phyloP scores from a whole-genome alignment of 2,329 filamentous ascomycete species.

The Seiridium cupressi region DNA sequence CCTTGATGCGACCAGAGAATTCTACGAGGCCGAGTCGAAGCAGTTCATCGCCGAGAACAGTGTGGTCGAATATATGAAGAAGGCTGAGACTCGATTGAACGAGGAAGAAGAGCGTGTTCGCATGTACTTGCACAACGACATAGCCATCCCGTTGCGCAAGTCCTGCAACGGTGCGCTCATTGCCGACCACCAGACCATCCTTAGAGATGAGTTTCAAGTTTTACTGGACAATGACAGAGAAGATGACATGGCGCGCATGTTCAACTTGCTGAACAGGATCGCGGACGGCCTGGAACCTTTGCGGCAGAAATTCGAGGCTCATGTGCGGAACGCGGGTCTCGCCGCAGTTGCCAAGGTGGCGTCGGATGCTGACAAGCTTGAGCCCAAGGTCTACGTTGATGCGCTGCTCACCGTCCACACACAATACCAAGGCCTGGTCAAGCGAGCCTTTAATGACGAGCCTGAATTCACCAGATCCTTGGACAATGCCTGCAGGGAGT shows the following conservation, averaged over 20 bases:
- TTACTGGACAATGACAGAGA: conserved; percentile 92
- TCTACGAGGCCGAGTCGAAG: conserved; percentile 90
- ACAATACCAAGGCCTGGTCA: conserved; percentile 87
- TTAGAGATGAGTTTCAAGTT: conserved; percentile 93
- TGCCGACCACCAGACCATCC: conserved; percentile 77
- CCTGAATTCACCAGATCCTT: conserved; percentile 95
- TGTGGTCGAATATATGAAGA: conserved; percentile 99
- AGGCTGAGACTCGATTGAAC: conserved; percentile 83
- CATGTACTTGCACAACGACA: conserved; percentile 89
- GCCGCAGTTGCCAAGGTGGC: conserved; percentile 89
- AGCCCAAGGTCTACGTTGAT: conserved; percentile 96
- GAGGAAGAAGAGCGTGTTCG: conserved; percentile 94
- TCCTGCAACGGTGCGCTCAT: conserved; percentile 88
- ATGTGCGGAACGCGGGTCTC: conserved; percentile 87
- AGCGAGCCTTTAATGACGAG: conserved; percentile 90
- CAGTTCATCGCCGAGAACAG: conserved; percentile 95
- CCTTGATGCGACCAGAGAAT: conserved; percentile 76
- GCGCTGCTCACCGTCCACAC: conserved; percentile 91
- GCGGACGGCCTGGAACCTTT: conserved; percentile 89
- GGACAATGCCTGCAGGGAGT: conserved; percentile 96
- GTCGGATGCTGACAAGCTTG: conserved; percentile 81
- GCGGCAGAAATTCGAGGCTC: conserved; percentile 81
- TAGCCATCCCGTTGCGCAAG: conserved; percentile 79
- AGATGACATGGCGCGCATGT: conserved; percentile 96
- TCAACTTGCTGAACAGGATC: conserved; percentile 84